These are phyloP conservation scores for Lactarius hatsudake DNA, from an alignment of 768 basidiomycete genomes.

Conservation along the genomic window DNA sequence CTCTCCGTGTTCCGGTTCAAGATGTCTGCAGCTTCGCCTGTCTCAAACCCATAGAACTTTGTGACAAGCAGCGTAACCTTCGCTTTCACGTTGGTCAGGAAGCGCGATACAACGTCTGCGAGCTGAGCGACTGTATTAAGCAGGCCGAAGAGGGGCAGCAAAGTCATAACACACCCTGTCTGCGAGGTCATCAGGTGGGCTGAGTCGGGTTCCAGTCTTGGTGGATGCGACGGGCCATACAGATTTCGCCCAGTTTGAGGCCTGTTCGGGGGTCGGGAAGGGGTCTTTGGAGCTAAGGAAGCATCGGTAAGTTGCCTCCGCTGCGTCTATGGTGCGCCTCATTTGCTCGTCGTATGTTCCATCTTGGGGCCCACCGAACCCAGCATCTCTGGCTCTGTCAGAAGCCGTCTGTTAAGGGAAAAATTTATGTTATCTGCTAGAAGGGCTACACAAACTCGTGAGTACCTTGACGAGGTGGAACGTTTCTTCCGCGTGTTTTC, in stretches of 20 bases:
- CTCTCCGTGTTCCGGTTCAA: not conserved
- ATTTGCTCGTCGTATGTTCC: not conserved
- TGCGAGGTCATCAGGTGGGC: not conserved
- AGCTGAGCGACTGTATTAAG: not conserved
- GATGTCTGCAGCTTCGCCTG: not conserved
- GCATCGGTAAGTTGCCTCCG: constrained; percentile 11
- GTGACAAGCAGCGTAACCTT: constrained; percentile 9
- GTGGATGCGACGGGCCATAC: constrained; percentile 14
- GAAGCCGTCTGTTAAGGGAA: constrained; percentile 2
- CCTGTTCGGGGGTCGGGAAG: constrained; percentile 12
- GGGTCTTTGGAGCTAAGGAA: constrained; percentile 8
- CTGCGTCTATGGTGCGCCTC: not conserved
- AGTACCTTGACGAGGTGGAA: constrained; percentile 6
- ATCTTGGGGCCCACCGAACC: not conserved
- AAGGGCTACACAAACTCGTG: not conserved
- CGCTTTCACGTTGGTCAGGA: constrained; percentile 3
- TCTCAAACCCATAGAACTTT: constrained; percentile 1
- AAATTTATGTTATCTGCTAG: not conserved
- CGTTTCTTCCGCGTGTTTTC: constrained; percentile 12
- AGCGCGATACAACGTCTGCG: not conserved
- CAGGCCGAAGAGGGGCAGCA: not conserved
- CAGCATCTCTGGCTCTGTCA: constrained; percentile 9
- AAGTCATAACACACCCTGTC: not conserved
- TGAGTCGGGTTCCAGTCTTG: not conserved
- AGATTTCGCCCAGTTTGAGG: not conserved